Evolutionary conservation across 208 protist genomes (phyloP), one percentile per base, ranked within the genome.

Genomic region (Leishmania tropica): DNA sequence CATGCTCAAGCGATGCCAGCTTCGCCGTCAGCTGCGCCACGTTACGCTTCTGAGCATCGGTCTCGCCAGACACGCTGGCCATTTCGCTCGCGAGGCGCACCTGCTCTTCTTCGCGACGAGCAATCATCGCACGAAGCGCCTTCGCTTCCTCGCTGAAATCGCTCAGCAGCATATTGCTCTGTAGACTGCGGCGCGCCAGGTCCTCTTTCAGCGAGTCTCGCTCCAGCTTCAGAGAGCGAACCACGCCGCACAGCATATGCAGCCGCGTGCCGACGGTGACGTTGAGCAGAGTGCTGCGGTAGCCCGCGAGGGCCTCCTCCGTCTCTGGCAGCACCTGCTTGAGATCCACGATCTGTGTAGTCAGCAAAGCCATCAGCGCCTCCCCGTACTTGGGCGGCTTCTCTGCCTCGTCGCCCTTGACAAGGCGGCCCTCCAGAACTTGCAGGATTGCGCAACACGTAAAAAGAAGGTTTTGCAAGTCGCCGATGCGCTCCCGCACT

Each of bases 141-240:
- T 76, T 76, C 47, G 81, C 84, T 37, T 81, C 72, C 28, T 80
- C 37, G n/a, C 83, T 85, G 17, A 88, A 58, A 37, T 76, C 28
- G 56, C 71, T 72, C 17, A 92, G 77, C 28, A 91, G 60, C 54
- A 87, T 65, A 17, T 85, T 83, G 56, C 58, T 79, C 65, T 92
- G 85, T 42, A 86, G 85, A 13, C 65, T 82, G 56, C 87, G 86
- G 64, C 81, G 81, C 11, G 68, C 86, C 24, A 92, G 76, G 40
- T 92, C 86, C 6, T 92, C 89, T 42, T 83, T 80, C n/a, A 96
- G 75, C 5, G 78, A 81, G 70, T 86, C 85, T 6, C 88, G 87
- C 75, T 85, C 81, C 54, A 90, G 67, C 77, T 76, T 80, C 48
- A 94, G 81, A 5, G 89, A 91, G 7, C 75, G 56, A n/a, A 92